Base-by-base conservation (phyloP, 1,284 basidiomycete genomes). In the Ganoderma lingzhi region DNA sequence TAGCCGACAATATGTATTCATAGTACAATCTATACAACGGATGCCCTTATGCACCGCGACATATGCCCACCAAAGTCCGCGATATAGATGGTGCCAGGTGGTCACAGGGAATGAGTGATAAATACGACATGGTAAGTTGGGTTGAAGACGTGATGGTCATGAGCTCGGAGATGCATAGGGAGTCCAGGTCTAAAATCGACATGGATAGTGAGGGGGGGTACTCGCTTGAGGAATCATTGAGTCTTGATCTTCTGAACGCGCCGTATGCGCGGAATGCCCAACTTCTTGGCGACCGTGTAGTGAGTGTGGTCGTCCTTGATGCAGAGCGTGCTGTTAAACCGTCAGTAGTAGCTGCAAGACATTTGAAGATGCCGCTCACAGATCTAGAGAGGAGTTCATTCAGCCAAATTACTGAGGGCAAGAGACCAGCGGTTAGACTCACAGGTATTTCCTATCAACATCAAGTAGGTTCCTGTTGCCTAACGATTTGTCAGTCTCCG, bases 371-470 rank as follows among this genome's bases (percentile, higher is more conserved):
- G 30, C 28, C 17, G 75, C 84, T 82, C 75, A 88, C 86, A 89
- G 76, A 76, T 86, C 87, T 87, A 58, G 12, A 42, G 70, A 1
- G 67, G 53, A 66, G 67, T 48, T 28, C 39, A 9, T 41, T 67
- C 23, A 70, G 63, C 64, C 64, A 32, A 37, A 64, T 37, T 35
- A 32, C 41, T 17, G 28, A 35, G 23, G 66, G n/a, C 8, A 44
- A 64, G 51, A 56, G 39, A 51, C 15, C 32, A 44, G 10, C 9
- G 9, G 10, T 2, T 28, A 48, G 44, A 81, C 89, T 77, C 76
- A 91, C 89, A 90, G 78, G 86, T 86, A 59, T 87, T 85, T 8
- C 88, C 89, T 64, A 86, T 82, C 64, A 87, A 83, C 84, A 90
- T 88, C 72, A 86, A 84, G 76, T 91, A 90, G 0, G 86, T 85